phyloP scores from a whole-genome alignment of 768 basidiomycete species.

The Guyanaporus albipodus region DNA sequence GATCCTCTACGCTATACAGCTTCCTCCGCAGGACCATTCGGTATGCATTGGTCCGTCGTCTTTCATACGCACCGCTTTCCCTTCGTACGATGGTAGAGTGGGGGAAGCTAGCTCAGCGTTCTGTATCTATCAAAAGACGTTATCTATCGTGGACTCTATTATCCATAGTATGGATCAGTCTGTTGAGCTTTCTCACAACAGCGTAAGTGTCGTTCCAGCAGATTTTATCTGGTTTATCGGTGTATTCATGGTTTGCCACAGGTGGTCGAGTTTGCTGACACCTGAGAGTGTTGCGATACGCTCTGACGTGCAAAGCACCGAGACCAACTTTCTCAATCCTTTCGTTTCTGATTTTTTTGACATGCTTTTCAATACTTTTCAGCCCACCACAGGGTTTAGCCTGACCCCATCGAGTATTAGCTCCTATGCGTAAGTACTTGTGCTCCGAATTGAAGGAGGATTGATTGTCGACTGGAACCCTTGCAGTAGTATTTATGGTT shows the following conservation, averaged over 20 bases:
- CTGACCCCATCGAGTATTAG: not conserved
- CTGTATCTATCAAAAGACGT: not conserved
- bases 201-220: not conserved
- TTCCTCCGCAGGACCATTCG: not conserved
- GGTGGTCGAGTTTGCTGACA: not conserved
- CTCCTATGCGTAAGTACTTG: not conserved
- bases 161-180: not conserved
- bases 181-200: not conserved
- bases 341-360: not conserved
- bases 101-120: not conserved
- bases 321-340: not conserved
- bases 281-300: not conserved
- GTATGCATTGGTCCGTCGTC: not conserved
- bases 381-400: not conserved
- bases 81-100: not conserved
- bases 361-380: not conserved
- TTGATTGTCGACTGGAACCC: not conserved
- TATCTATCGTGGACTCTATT: not conserved
- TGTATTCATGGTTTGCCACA: not conserved
- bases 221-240: not conserved
- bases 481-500: not conserved
- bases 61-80: not conserved
- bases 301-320: not conserved
- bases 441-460: not conserved
- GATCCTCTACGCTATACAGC: not conserved